Evolutionary conservation across 805 yeast genomes (phyloP).

Genomic region (Pichia rugopelliculosa): DNA sequence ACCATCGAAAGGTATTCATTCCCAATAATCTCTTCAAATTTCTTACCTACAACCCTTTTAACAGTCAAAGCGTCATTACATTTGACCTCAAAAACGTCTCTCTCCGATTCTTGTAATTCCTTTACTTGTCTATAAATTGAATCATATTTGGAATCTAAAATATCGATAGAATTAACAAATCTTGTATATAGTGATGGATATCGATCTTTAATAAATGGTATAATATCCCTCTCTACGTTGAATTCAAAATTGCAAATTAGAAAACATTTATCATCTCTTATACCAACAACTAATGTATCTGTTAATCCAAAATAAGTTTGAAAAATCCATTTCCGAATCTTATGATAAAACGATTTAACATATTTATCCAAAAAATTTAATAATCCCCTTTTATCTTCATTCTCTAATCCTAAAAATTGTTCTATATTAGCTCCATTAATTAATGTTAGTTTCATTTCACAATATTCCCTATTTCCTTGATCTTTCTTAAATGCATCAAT

Average conservation of each 20-base stretch:
- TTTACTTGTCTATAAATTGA: background rate
- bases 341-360: background rate
- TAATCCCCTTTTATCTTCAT: background rate
- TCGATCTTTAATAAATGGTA: conserved; percentile 8
- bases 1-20: background rate
- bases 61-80: background rate
- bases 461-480: background rate
- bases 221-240: conserved; percentile 3
- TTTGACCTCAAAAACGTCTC: background rate
- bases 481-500: conserved; percentile 4
- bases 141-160: background rate
- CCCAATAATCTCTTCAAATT: background rate
- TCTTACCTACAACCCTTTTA: background rate
- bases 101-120: background rate
- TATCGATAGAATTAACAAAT: conserved; percentile 1
- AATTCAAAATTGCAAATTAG: conserved; percentile 4
- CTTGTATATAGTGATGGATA: background rate
- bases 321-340: conserved; percentile 8
- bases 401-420: background rate
- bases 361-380: conserved; percentile 2
- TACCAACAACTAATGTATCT: conserved; percentile 12
- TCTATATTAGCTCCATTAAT: background rate
- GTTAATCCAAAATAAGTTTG: conserved; percentile 13
- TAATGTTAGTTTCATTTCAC: conserved; percentile 11
- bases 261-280: conserved; percentile 2